phyloP scores from a whole-genome alignment of 768 basidiomycete species.

The Goffeauzyma gilvescens region DNA sequence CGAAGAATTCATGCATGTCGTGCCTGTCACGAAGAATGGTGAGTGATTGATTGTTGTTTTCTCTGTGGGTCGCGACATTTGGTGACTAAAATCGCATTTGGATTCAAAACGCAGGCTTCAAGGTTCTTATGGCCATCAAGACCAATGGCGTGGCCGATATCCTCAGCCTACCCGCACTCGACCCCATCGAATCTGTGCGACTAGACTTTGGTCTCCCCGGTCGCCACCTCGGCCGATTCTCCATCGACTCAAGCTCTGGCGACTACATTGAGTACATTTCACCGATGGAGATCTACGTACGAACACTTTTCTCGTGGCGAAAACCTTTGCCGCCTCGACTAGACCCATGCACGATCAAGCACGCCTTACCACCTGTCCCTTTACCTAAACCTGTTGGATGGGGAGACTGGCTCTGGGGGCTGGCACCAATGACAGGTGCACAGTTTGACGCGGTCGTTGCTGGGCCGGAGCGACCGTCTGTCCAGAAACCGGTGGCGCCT shows the following conservation, averaged over 20 bases:
- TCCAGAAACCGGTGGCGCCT: conserved; percentile 13
- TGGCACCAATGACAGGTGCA: conserved; percentile 30
- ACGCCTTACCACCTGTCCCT: conserved; percentile 26
- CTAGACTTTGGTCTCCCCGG: conserved; percentile 8
- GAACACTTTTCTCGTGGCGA: conserved; percentile 29
- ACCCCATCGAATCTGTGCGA: conserved; percentile 16
- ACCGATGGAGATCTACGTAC: conserved; percentile 26
- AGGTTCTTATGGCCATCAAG: conserved; percentile 26
- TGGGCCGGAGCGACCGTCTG: conserved; percentile 28
- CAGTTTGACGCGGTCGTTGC: conserved; percentile 31
- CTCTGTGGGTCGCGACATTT: too few species aligned
- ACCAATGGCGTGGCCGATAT: conserved; percentile 21
- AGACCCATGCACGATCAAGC: conserved; percentile 15
- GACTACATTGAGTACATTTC: conserved; percentile 30
- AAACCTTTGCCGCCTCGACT: conserved; percentile 28
- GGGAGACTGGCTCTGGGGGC: conserved; percentile 33
- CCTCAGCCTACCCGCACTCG: conserved; percentile 26
- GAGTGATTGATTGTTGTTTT: too few species aligned
- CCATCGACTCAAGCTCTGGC: conserved; percentile 30
- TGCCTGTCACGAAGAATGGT: conserved; percentile 45
- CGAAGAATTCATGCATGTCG: conserved; percentile 39
- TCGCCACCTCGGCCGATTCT: conserved; percentile 21
- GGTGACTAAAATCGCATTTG: too few species aligned
- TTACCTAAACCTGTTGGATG: conserved; percentile 19
- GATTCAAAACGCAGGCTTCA: conserved; percentile 22